Evolutionary conservation across 208 protist species (phyloP).

Genomic region (Jaenimonas drosophilae): DNA sequence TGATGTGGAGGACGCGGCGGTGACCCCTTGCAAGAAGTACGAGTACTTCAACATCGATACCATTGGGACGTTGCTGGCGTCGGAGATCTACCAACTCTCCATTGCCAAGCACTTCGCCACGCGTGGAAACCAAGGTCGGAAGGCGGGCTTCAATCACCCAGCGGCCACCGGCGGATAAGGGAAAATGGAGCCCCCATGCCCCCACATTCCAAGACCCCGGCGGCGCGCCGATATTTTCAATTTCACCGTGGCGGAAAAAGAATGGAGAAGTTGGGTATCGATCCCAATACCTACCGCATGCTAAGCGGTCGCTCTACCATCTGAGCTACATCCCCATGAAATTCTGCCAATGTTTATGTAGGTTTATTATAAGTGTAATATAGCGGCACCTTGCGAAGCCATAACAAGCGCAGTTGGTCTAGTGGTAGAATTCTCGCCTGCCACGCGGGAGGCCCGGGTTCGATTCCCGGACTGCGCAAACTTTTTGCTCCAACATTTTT

Average conservation of each 20-base stretch:
- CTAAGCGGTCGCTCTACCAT: conserved; percentile 92
- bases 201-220: too few relatives aligned
- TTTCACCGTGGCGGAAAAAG: conserved; percentile 5
- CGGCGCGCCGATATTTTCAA: too few relatives aligned
- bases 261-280: conserved; percentile 90
- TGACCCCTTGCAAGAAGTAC: conserved; percentile 12
- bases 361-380: too few relatives aligned
- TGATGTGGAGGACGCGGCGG: background rate
- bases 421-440: conserved; percentile 54
- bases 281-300: conserved; percentile 91
- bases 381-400: too few relatives aligned
- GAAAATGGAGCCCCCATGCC: too few relatives aligned
- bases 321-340: conserved; percentile 90
- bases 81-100: conserved; percentile 61
- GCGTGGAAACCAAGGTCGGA: conserved; percentile 6
- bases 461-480: conserved; percentile 89
- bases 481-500: conserved; percentile 22
- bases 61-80: conserved; percentile 37
- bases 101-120: conserved; percentile 23
- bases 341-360: too few relatives aligned
- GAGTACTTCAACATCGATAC: conserved; percentile 72
- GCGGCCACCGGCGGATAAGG: too few relatives aligned
- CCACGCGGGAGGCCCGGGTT: conserved; percentile 90
- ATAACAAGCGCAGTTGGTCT: background rate
- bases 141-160: conserved; percentile 16